A percentile compares a stretch with the other conserved stretches of the same genome.
Evolutionary conservation across 2,329 filamentous ascomycete species (phyloP).

Genomic region (Periconia sp.): DNA sequence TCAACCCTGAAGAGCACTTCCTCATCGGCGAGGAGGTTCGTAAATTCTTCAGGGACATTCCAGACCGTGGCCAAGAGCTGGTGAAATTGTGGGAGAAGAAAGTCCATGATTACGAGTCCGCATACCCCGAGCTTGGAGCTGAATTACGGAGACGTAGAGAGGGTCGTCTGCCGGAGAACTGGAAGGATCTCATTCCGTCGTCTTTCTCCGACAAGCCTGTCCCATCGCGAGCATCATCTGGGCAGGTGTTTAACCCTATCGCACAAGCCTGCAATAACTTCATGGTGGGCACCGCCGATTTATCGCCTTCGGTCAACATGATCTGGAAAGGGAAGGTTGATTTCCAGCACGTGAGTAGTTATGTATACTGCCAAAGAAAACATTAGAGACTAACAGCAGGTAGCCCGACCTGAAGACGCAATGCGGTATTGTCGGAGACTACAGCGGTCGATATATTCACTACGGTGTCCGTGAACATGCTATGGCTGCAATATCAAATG

Average conservation of each 20-base stretch:
- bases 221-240: conserved; percentile 54
- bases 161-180: conserved; percentile 53
- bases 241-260: conserved; percentile 56
- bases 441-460: conserved; percentile 55
- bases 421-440: conserved; percentile 58
- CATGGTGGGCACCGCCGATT: conserved; percentile 70
- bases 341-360: conserved; percentile 51
- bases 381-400: conserved; percentile 7
- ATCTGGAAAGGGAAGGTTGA: conserved; percentile 55
- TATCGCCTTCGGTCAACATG: conserved; percentile 57
- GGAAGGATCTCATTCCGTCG: conserved; percentile 54
- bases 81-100: conserved; percentile 54
- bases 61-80: conserved; percentile 48
- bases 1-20: conserved; percentile 54
- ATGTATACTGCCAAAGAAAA: background rate
- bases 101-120: conserved; percentile 46
- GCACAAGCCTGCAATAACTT: conserved; percentile 87
- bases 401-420: conserved; percentile 33
- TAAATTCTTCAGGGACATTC: conserved; percentile 56
- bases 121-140: conserved; percentile 52
- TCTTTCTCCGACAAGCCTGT: conserved; percentile 52
- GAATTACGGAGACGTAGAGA: conserved; percentile 53
- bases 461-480: conserved; percentile 42
- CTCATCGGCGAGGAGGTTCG: conserved; percentile 50
- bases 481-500: conserved; percentile 50